Base-by-base conservation (phyloP, 495 filamentous ascomycete genomes). In the Chaetomidium leptoderma region DNA sequence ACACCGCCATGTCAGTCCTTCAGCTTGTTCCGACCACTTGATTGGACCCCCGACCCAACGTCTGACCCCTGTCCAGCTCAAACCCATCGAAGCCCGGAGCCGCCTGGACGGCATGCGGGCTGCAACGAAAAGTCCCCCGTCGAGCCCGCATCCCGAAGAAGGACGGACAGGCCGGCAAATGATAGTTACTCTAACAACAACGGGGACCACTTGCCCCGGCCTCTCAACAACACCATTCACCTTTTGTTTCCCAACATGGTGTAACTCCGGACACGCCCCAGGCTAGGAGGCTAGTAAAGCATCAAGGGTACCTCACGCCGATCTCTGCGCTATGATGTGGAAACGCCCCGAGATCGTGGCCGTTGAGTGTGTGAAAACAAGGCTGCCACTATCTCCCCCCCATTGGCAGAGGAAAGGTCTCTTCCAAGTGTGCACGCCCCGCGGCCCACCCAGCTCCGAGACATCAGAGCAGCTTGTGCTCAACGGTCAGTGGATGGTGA, bases 41-140 rank as follows among this genome's bases (percentile, higher is more conserved):
- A 68, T 68, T 66, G 68, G 68, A 62, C 53, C 50, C 53, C 42
- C 49, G 26, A 21, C 35, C 32, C 30, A 40, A 43, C 36, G 17
- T 35, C 51, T 11, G 47, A 63, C 59, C 68, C 68, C 62, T 69
- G 68, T 69, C 64, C 64, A 70, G 66, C 68, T 63, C 60, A 69
- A 69, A 64, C 62, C 39, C 55, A 55, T 66, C 61, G 59, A 69
- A 69, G 63, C 62, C 39, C 55, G 53, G 64, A 66, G 66, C 67
- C 65, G 61, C 66, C 35, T 60, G 36, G 32, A 46, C 24, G 27
- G 23, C 19, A 58, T 60, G 56, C 57, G 53, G 37, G 50, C 57
- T 55, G 53, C 54, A n/a, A 26, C 42, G 37, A 56, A 13, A 17
- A 48, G 29, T 37, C 37, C 58, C 48, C 42, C 37, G 17, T 23